phyloP scores from a whole-genome alignment of 2,329 filamentous ascomycete species.

The Penicillium nordicum region DNA sequence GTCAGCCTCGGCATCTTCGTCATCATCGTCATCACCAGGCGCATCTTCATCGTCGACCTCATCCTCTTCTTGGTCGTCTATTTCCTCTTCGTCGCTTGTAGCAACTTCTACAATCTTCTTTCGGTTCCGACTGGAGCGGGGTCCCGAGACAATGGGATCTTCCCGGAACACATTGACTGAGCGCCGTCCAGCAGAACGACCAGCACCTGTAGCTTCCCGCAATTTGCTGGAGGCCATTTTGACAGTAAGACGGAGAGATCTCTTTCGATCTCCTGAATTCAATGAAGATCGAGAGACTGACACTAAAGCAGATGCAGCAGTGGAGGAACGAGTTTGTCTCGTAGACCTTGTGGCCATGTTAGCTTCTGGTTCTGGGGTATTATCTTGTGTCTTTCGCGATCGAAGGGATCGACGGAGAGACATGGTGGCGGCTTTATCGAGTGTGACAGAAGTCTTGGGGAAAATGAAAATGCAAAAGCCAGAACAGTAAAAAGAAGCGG shows the following conservation, averaged over 20 bases:
- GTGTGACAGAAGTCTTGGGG: background rate
- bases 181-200: conserved; percentile 28
- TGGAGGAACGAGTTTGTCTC: conserved; percentile 33
- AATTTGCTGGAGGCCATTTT: conserved; percentile 51
- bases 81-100: conserved; percentile 49
- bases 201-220: conserved; percentile 45
- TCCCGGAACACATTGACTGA: conserved; percentile 46
- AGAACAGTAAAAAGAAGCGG: conserved; percentile 7
- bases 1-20: conserved; percentile 28
- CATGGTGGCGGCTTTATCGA: conserved; percentile 26
- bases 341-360: conserved; percentile 38
- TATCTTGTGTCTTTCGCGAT: conserved; percentile 31
- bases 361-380: conserved; percentile 30
- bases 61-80: conserved; percentile 45
- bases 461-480: background rate
- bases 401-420: conserved; percentile 40
- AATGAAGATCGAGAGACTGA: conserved; percentile 34
- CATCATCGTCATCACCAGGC: conserved; percentile 40
- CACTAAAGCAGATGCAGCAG: conserved; percentile 31
- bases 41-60: conserved; percentile 40
- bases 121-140: conserved; percentile 45
- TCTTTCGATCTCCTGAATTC: conserved; percentile 35
- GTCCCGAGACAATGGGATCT: conserved; percentile 45
- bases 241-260: conserved; percentile 47
- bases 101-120: conserved; percentile 46